Evolutionary conservation across 306 rosid species (phyloP).

Genomic region (Gillenia trifoliata): DNA sequence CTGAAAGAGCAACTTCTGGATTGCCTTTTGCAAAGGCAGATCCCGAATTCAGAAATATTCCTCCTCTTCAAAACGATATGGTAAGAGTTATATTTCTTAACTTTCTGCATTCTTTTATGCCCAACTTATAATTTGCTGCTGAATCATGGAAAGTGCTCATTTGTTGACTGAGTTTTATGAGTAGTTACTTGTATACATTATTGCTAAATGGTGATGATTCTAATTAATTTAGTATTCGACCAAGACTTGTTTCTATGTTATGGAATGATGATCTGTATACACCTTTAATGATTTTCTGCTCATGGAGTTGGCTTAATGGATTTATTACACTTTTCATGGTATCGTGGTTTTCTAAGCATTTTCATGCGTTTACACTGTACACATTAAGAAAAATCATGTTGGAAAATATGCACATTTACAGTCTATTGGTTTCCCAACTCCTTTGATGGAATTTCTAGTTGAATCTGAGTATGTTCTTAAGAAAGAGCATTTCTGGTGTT

Average conservation of each 20-base stretch:
- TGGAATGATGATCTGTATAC: background rate
- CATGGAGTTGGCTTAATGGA: background rate
- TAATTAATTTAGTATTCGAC: background rate
- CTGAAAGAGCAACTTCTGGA: constrained; percentile 29
- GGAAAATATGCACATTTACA: background rate
- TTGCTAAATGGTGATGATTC: background rate
- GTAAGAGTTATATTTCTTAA: constrained; percentile 16
- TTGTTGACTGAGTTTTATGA: background rate
- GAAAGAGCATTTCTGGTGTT: background rate
- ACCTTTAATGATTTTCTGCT: background rate
- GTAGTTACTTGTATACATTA: background rate
- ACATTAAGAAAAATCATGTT: background rate
- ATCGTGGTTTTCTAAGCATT: no score
- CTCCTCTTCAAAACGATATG: constrained; percentile 34
- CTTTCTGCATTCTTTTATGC: background rate
- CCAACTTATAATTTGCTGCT: background rate
- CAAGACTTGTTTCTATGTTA: background rate
- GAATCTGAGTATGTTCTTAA: background rate
- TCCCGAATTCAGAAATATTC: constrained; percentile 26
- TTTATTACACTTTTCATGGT: background rate
- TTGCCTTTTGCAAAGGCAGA: constrained; percentile 39
- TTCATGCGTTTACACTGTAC: background rate
- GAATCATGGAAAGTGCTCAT: background rate
- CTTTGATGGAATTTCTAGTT: background rate
- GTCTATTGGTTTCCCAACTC: background rate